Conservation (phyloP, 805 yeast genomes). For the Sugiyamaella qingdaonensis region DNA sequence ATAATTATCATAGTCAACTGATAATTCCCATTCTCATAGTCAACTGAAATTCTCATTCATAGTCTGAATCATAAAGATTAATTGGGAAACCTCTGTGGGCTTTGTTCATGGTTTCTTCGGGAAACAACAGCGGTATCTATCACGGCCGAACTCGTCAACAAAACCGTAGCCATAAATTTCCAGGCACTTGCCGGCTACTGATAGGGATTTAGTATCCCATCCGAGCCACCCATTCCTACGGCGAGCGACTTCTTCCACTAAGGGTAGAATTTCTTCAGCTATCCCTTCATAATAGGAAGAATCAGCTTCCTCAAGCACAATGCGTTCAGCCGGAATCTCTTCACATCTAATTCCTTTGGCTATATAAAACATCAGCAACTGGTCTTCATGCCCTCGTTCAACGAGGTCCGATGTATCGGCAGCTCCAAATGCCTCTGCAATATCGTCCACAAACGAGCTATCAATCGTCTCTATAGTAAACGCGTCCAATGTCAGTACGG, state of each 20-base stretch:
- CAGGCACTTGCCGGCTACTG: conserved; percentile 4
- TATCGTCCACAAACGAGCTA: conserved; percentile 1
- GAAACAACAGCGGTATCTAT: conserved; percentile 5
- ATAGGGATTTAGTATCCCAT: conserved; percentile 1
- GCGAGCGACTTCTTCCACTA: background rate
- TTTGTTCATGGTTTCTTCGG: no score
- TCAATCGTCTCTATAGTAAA: background rate
- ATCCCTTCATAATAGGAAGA: conserved; percentile 1
- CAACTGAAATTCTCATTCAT: no score
- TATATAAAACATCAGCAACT: conserved; percentile 12
- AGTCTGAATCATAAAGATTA: no score
- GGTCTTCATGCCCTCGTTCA: conserved; percentile 15
- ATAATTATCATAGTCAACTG: no score
- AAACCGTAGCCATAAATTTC: conserved; percentile 4
- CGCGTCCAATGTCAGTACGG: background rate
- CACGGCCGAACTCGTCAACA: conserved; percentile 1
- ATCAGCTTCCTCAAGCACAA: background rate
- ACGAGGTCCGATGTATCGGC: conserved; percentile 10
- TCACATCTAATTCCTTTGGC: conserved; percentile 5
- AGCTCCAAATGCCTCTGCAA: conserved; percentile 3
- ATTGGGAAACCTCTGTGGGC: no score
- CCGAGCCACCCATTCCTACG: background rate
- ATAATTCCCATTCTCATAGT: no score
- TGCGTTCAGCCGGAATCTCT: background rate
- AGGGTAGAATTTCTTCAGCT: background rate